phyloP scores from a whole-genome alignment of 2,329 filamentous ascomycete species.

The Cytospora schulzeri region DNA sequence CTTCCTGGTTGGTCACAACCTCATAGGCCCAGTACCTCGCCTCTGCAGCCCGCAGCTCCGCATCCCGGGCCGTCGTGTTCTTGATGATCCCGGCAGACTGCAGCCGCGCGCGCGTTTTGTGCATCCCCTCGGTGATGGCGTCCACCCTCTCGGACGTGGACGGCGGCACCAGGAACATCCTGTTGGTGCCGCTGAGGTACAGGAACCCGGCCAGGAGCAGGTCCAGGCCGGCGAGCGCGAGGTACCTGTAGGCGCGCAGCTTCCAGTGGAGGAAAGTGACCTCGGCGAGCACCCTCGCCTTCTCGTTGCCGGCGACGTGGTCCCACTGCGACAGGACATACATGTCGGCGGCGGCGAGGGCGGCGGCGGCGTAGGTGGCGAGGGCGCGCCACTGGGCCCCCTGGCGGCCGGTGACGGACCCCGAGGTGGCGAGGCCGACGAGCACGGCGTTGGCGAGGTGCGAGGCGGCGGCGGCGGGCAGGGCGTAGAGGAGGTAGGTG shows the following conservation, averaged over 20 bases:
- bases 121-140: slow-evolving; percentile 56
- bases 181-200: slow-evolving; percentile 78
- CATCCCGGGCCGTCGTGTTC: slow-evolving; percentile 78
- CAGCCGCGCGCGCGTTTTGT: slow-evolving; percentile 65
- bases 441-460: slow-evolving; percentile 77
- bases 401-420: slow-evolving; percentile 62
- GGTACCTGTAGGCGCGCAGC: slow-evolving; percentile 61
- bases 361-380: slow-evolving; percentile 65
- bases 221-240: slow-evolving; percentile 68
- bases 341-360: slow-evolving; percentile 64
- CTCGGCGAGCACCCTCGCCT: slow-evolving; percentile 62
- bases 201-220: slow-evolving; percentile 63
- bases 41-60: slow-evolving; percentile 64
- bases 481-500: slow-evolving; percentile 78
- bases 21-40: slow-evolving; percentile 82
- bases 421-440: slow-evolving; percentile 74
- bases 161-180: slow-evolving; percentile 68
- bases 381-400: slow-evolving; percentile 69
- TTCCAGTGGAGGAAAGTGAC: slow-evolving; percentile 74
- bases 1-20: slow-evolving; percentile 68
- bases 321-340: slow-evolving; percentile 68
- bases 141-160: slow-evolving; percentile 69
- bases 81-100: slow-evolving; percentile 73
- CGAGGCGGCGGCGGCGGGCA: slow-evolving; percentile 72
- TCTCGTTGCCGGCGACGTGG: slow-evolving; percentile 60